Base-by-base conservation (phyloP, 257 asterid genomes). In the Perilla frutescens region DNA sequence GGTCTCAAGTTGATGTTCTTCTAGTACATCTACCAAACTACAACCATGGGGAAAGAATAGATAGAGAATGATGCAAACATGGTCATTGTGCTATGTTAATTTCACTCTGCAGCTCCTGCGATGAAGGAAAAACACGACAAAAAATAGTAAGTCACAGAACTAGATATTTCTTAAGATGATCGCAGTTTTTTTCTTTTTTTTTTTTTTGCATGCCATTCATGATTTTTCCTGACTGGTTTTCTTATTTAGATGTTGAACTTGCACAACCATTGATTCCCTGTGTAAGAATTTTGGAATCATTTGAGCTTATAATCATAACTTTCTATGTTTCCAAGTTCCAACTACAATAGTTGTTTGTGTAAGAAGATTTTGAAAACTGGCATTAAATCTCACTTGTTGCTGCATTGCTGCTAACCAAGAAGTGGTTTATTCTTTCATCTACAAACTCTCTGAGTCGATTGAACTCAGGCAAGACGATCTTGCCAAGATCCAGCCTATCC, bases 401-500 rank as follows among this genome's bases (percentile, higher is more conserved):
- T 56, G 62, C 41, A 48, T 76, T 73, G 60, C 77, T 48, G 47
- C 76, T 51, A 32, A 81, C 76, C 71, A 84, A 78, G 67, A 70
- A 81, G 39, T 75, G 76, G 37, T 31, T 54, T 82, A 85, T 79
- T 14, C 77, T 84, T 59, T 89, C 78, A 34, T 86, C 85, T 0
- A 81, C 92, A 10, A 89, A 62, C 3, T 86, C 92, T 65, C 93
- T 83, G 63, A 90, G 68, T 26, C 87, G 79, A 34, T 75, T 68
- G 40, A 93, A 84, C 87, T 87, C 88, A 1, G 96, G 97, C 79
- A 93, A 62, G 5, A 90, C 83, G 0, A 80, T 70, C 77, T 73
- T 87, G 8, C 86, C 91, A 6, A 93, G 90, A 80, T 93, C 96
- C 13, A 96, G 98, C 73, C 98, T 78, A 45, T 93, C 98, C 84